Conservation (phyloP, 2,329 filamentous ascomycete species). For the Penicillium glabrum region DNA sequence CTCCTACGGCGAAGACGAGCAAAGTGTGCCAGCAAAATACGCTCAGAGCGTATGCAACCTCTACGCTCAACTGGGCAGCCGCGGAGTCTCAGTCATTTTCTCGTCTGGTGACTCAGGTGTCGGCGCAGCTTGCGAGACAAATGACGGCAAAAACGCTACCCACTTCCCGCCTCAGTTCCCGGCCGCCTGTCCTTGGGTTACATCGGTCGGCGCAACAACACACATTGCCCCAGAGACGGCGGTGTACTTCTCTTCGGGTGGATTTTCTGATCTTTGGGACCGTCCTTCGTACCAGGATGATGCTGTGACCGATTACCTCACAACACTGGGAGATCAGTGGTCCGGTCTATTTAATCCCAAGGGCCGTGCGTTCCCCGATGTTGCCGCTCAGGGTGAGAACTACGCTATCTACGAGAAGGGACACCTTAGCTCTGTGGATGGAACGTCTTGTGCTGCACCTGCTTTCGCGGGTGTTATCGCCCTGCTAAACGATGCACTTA, state of each 20-base stretch:
- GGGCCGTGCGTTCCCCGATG: conserved; percentile 44
- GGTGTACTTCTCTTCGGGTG: conserved; percentile 43
- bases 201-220: conserved; percentile 44
- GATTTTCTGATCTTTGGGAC: conserved; percentile 41
- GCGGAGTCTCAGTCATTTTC: conserved; percentile 51
- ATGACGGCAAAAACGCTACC: conserved; percentile 36
- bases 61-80: conserved; percentile 51
- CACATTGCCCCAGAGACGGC: conserved; percentile 39
- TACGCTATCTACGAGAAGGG: conserved; percentile 36
- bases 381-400: conserved; percentile 38
- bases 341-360: conserved; percentile 32
- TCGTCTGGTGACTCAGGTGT: conserved; percentile 53
- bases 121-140: conserved; percentile 34
- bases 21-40: conserved; percentile 39
- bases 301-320: conserved; percentile 38
- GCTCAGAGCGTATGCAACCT: conserved; percentile 43
- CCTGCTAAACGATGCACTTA: conserved; percentile 62
- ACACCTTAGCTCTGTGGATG: conserved; percentile 29
- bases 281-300: conserved; percentile 34
- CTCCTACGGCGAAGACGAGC: conserved; percentile 44
- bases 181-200: conserved; percentile 39
- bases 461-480: conserved; percentile 59
- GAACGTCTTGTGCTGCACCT: conserved; percentile 56
- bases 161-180: conserved; percentile 47
- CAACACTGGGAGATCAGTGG: conserved; percentile 25